Evolutionary conservation across 1,284 basidiomycete species (phyloP).

Genomic region (Takashimella tepidaria): DNA sequence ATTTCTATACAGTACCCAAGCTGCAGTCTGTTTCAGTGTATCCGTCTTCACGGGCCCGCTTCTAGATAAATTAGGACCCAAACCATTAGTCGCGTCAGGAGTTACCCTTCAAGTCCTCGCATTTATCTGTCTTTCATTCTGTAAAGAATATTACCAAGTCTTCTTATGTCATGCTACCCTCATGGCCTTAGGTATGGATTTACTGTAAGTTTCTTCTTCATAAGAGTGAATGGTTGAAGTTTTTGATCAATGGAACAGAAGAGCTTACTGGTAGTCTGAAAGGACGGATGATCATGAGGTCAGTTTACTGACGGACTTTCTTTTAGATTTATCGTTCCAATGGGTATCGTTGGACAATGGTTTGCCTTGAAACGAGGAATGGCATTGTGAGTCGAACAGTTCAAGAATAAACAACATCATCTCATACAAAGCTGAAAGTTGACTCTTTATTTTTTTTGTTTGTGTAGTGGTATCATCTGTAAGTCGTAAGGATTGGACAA

Average conservation of each 20-base stretch:
- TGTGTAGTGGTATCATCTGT: slow-evolving; percentile 26
- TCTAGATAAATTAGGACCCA: slow-evolving; percentile 37
- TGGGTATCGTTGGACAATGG: slow-evolving; percentile 40
- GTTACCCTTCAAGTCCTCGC: slow-evolving; percentile 21
- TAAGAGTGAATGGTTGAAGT: too few species aligned
- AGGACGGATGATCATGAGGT: neutral
- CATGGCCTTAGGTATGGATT: slow-evolving; percentile 33
- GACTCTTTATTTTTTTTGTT: too few species aligned
- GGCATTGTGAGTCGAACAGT: slow-evolving; percentile 26
- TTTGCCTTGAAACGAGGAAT: slow-evolving; percentile 35
- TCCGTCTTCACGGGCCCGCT: slow-evolving; percentile 34
- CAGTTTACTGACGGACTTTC: too few species aligned
- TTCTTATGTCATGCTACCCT: slow-evolving; percentile 33
- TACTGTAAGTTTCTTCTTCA: too few species aligned
- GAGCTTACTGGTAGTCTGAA: too few species aligned
- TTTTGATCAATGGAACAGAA: neutral
- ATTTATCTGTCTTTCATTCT: slow-evolving; percentile 29
- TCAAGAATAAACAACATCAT: neutral
- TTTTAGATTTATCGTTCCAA: slow-evolving; percentile 33
- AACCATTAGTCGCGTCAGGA: slow-evolving; percentile 26
- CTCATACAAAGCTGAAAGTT: too few species aligned
- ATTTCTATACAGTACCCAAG: slow-evolving; percentile 31
- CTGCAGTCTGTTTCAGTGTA: slow-evolving; percentile 30
- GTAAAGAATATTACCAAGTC: slow-evolving; percentile 32
- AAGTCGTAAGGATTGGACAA: too few species aligned